A percentile compares a stretch with the other conserved stretches of the same genome.
phyloP scores from a whole-genome alignment of 495 filamentous ascomycete genomes.

The Lasiosphaeriaceae sp. region DNA sequence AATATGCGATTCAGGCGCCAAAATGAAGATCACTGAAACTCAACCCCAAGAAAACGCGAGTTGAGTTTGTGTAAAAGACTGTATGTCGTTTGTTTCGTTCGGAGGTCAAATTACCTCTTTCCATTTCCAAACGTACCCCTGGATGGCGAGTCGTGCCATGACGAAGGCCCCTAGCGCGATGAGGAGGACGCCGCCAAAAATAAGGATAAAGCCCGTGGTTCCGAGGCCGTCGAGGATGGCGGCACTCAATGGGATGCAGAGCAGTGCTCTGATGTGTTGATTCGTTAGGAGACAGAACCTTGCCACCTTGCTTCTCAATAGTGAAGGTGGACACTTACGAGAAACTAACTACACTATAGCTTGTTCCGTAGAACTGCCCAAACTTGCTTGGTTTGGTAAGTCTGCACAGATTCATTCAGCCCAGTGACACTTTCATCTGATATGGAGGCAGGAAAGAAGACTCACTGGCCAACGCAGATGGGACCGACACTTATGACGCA shows the following conservation, averaged over 20 bases:
- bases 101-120: constrained; percentile 4
- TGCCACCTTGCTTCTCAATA: neutral
- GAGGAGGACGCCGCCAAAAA: constrained; percentile 6
- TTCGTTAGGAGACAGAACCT: neutral
- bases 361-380: constrained; percentile 15
- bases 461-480: constrained; percentile 11
- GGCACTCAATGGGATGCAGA: constrained; percentile 13
- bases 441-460: neutral
- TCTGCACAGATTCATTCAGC: neutral
- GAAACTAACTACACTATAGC: constrained; percentile 12
- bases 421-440: neutral
- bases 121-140: constrained; percentile 9
- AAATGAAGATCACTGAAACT: too few relatives aligned
- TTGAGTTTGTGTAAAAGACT: too few relatives aligned
- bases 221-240: constrained; percentile 7
- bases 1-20: too few relatives aligned
- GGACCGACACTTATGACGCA: constrained; percentile 11
- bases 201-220: constrained; percentile 3
- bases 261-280: neutral
- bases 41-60: too few relatives aligned
- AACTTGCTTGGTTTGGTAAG: constrained; percentile 9
- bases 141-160: constrained; percentile 8
- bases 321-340: constrained; percentile 1
- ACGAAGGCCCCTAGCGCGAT: constrained; percentile 7
- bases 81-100: neutral